These are phyloP conservation scores for Davidsoniella virescens DNA, from an alignment of 2,329 filamentous ascomycete species.

Conservation along the genomic window DNA sequence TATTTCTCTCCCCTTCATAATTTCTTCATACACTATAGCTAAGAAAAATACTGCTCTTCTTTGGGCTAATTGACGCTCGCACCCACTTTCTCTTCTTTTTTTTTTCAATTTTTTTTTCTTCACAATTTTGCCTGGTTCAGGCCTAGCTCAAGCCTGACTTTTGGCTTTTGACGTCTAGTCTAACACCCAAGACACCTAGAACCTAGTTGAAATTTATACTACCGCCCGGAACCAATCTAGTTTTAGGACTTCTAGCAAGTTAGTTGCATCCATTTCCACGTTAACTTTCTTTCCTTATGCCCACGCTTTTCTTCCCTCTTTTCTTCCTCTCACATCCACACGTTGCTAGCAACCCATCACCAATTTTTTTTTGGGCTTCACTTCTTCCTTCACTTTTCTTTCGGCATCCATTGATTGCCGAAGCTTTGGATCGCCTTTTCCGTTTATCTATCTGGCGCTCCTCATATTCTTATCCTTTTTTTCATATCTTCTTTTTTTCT, in stretches of 20 bases:
- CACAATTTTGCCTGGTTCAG: neutral
- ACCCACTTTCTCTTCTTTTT: neutral
- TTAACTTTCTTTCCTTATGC: neutral
- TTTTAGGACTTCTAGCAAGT: neutral
- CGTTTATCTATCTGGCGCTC: no score
- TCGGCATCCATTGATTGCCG: neutral
- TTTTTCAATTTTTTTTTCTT: neutral
- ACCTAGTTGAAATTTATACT: neutral
- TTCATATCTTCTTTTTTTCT: neutral
- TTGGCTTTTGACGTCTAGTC: neutral
- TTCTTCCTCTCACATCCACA: neutral
- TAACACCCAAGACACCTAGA: neutral
- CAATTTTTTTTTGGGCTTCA: neutral
- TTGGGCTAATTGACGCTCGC: neutral
- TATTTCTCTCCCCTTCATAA: no score
- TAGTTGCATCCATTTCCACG: neutral
- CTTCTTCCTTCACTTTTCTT: neutral
- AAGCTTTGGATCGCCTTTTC: no score
- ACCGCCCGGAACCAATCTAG: no score
- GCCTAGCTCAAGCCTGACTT: neutral
- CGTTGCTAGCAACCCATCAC: neutral
- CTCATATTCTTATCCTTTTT: neutral
- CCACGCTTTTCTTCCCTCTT: slow-evolving; percentile 7
- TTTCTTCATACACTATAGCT: no score
- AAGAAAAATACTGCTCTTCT: no score